Conservation (phyloP, 495 filamentous ascomycete species). For the Lophiotrema nucula region DNA sequence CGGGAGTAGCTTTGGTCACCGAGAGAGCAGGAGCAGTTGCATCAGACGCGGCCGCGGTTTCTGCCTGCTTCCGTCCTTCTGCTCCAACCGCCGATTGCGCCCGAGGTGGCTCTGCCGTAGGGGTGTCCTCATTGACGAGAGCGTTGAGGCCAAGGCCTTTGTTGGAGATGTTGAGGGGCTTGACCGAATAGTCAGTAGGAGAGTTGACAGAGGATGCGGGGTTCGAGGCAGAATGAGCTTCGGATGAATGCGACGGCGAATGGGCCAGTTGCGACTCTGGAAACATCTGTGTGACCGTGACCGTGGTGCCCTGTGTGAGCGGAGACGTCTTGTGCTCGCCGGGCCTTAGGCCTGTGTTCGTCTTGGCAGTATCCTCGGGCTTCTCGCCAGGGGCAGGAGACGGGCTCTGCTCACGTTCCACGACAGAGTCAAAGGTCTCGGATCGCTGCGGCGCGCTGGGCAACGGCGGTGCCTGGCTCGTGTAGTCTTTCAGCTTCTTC, state of each 20-base stretch:
- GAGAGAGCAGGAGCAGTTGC: constrained; percentile 29
- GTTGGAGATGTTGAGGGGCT: constrained; percentile 11
- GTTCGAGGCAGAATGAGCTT: constrained; percentile 23
- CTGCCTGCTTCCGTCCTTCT: neutral
- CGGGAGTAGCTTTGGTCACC: constrained; percentile 37
- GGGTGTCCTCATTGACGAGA: constrained; percentile 13
- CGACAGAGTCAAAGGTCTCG: constrained; percentile 27
- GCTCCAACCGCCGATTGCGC: neutral
- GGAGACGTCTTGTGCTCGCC: constrained; percentile 29
- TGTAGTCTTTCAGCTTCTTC: constrained; percentile 80
- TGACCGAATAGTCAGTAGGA: constrained; percentile 30
- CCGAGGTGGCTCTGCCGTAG: neutral
- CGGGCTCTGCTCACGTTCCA: constrained; percentile 33
- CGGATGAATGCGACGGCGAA: constrained; percentile 27
- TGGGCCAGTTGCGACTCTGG: constrained; percentile 21
- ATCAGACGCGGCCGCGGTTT: neutral
- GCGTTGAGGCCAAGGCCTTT: constrained; percentile 26
- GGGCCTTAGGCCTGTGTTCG: constrained; percentile 1
- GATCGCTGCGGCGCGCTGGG: constrained; percentile 40
- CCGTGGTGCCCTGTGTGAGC: constrained; percentile 21
- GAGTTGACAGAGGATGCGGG: constrained; percentile 22
- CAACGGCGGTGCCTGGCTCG: constrained; percentile 52
- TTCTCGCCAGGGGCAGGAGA: constrained; percentile 35
- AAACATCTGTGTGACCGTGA: constrained; percentile 8
- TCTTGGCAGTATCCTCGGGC: constrained; percentile 24